Percentiles rank a stretch among this genome's conserved stretches.
Conservation (phyloP, 805 yeast species). For the Pichia cephalocereana region DNA sequence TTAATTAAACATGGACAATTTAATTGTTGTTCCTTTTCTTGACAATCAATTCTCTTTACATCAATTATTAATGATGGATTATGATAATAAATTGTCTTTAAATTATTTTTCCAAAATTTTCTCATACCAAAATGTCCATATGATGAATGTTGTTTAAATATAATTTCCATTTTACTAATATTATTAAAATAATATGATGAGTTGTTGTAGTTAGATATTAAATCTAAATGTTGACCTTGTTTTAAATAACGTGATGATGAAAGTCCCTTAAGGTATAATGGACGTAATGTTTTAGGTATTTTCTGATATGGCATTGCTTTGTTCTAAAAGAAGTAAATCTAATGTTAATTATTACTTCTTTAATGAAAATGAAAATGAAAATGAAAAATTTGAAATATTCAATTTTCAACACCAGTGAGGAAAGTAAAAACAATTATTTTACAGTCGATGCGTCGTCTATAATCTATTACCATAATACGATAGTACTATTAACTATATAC, state of each 20-base stretch:
- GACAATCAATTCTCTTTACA: slow-evolving; percentile 44
- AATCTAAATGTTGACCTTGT: slow-evolving; percentile 42
- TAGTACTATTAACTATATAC: too few species aligned
- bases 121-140: slow-evolving; percentile 60
- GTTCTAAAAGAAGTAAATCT: too few species aligned
- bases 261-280: slow-evolving; percentile 23
- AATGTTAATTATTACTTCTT: too few species aligned
- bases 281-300: slow-evolving; percentile 16
- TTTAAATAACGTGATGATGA: slow-evolving; percentile 35
- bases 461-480: too few species aligned
- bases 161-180: slow-evolving; percentile 38
- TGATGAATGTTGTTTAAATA: slow-evolving; percentile 36
- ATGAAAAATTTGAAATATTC: too few species aligned
- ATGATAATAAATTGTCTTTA: slow-evolving; percentile 75
- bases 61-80: slow-evolving; percentile 62
- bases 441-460: too few species aligned
- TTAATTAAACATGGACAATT: slow-evolving; percentile 39
- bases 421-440: too few species aligned
- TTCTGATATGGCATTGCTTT: slow-evolving; percentile 14
- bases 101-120: slow-evolving; percentile 63
- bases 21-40: slow-evolving; percentile 32
- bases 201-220: slow-evolving; percentile 39
- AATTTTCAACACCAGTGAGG: too few species aligned
- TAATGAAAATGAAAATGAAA: too few species aligned
- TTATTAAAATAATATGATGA: slow-evolving; percentile 29